Percentiles rank a stretch among this genome's conserved stretches.
Evolutionary conservation across 331 rosid species (phyloP).

Genomic region (Quercus tomentella): DNA sequence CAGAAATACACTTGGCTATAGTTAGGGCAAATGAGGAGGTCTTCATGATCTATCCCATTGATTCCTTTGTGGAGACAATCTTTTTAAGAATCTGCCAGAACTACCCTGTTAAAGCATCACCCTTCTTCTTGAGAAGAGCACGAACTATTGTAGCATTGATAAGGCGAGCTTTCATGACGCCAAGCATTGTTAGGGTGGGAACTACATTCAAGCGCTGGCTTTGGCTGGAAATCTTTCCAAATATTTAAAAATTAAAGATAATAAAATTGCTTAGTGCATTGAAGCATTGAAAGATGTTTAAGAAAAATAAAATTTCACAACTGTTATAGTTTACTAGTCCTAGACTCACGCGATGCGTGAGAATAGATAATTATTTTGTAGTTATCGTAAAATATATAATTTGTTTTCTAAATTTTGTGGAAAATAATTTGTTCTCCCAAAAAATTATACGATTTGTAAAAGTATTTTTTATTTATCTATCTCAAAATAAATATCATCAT

Average conservation of each 20-base stretch:
- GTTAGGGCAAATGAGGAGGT: constrained; percentile 76
- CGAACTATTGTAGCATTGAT: constrained; percentile 89
- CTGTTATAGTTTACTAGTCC: neutral
- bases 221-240: constrained; percentile 76
- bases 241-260: constrained; percentile 33
- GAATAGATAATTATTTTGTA: too few species aligned
- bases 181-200: constrained; percentile 90
- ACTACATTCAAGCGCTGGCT: constrained; percentile 85
- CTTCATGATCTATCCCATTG: constrained; percentile 97
- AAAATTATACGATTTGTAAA: too few species aligned
- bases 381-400: too few species aligned
- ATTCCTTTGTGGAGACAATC: constrained; percentile 79
- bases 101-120: constrained; percentile 90
- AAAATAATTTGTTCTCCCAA: too few species aligned
- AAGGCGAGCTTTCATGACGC: constrained; percentile 75
- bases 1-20: constrained; percentile 87
- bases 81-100: constrained; percentile 81
- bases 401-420: too few species aligned
- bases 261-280: neutral
- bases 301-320: neutral
- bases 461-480: too few species aligned
- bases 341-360: fast-evolving
- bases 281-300: neutral
- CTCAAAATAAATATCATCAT: too few species aligned
- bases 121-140: constrained; percentile 94